Base-by-base conservation (phyloP, 345 rosid genomes). In the Geranium rotundifolium region DNA sequence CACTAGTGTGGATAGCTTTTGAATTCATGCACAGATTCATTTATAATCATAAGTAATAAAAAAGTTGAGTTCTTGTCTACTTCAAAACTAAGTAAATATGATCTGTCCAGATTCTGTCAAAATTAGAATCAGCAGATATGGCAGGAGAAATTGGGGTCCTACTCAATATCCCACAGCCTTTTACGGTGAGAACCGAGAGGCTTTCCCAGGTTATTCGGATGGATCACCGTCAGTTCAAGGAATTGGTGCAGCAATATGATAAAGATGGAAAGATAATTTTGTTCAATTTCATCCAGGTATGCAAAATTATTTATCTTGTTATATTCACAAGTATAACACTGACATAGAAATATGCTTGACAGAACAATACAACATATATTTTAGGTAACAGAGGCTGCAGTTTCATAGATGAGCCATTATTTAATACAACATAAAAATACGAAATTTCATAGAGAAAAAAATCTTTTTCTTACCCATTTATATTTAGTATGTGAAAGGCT, bases 151-250 rank as follows among this genome's bases (percentile, higher is more conserved):
- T 92, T 60, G 96, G 93, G 46, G 98, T 92, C 39, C 58, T 89
- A 18, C 87, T 92, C 81, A 92, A 92, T 72, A 78, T 87, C 70
- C 96, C 95, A 37, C 98, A 92, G 68, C 98, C 98, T 54, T 84
- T 77, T 69, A 79, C 78, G n/a, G 74, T 86, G 68, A 79, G 93
- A 71, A 92, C 96, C 56, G 80, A 76, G 61, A 76, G 87, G 72
- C 96, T 92, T 57, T 89, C 95, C 68, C 97, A 92, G 72, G 89
- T 92, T 65, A 82, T 92, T 59, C 70, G 90, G 69, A 79, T 92
- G 37, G 78, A 93, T 74, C 95, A 92, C 69, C 88, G 85, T 63
- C 68, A 76, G 56, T 84, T 92, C 75, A 89, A 92, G 82, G 93
- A 89, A 73, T 75, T 87, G 76, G 69, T 85, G 74, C 86, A 81